A percentile compares a stretch with the other conserved stretches of the same genome.
Conservation (phyloP, 2,329 filamentous ascomycete species). For the Fusarium penzigii region DNA sequence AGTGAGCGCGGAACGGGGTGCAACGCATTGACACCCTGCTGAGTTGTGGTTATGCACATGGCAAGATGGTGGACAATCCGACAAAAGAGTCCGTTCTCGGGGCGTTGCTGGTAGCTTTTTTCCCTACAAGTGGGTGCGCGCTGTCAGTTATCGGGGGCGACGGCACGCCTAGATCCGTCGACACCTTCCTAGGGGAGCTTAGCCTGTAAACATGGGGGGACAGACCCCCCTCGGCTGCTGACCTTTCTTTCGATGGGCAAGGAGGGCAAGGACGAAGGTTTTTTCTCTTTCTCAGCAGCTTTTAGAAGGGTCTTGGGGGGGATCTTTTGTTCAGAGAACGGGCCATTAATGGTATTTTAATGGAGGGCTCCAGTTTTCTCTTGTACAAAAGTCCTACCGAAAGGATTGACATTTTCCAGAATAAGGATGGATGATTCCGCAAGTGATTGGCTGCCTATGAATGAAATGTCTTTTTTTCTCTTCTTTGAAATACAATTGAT, state of each 20-base stretch:
- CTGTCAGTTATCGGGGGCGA: constrained; percentile 15
- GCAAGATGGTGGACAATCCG: background rate
- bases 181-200: constrained; percentile 21
- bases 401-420: background rate
- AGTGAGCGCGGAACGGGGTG: background rate
- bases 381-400: background rate
- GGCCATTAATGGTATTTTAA: background rate
- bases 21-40: background rate
- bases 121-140: background rate
- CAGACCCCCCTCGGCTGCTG: background rate
- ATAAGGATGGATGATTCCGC: background rate
- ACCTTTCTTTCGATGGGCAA: constrained; percentile 20
- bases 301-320: background rate
- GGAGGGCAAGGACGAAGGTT: background rate
- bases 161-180: constrained; percentile 12
- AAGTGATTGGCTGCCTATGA: too few relatives aligned
- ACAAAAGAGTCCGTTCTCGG: background rate
- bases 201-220: background rate
- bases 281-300: background rate
- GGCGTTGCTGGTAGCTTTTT: background rate
- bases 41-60: background rate
- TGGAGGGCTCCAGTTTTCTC: background rate
- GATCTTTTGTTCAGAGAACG: background rate
- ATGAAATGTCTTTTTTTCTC: too few relatives aligned
- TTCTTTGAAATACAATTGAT: too few relatives aligned